Evolutionary conservation across 139 green algal species (phyloP).

Genomic region (Chlamydomonas applanata): DNA sequence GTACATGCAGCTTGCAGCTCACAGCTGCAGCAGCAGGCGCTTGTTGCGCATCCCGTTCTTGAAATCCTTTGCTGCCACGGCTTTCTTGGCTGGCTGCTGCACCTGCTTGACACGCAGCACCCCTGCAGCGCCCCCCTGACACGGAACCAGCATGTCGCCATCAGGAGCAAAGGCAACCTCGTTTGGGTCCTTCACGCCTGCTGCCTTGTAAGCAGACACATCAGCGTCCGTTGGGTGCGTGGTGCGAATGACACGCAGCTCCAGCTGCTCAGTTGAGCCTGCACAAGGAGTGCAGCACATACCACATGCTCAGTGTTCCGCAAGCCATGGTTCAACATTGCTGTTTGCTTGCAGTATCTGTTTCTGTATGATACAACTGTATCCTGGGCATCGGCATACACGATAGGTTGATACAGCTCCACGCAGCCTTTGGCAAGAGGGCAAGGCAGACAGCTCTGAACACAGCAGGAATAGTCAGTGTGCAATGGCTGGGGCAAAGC

Average conservation of each 20-base stretch:
- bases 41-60: conserved; percentile 73
- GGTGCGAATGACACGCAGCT: neutral
- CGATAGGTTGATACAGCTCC: no score
- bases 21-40: conserved; percentile 25
- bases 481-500: no score
- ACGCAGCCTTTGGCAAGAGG: no score
- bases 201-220: neutral
- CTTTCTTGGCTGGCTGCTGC: conserved; percentile 79
- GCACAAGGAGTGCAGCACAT: neutral
- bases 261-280: neutral
- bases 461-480: no score
- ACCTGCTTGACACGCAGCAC: conserved; percentile 45
- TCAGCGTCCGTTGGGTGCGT: neutral
- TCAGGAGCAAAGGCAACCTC: conserved; percentile 23
- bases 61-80: conserved; percentile 61
- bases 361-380: no score
- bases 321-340: no score
- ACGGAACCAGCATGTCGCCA: conserved; percentile 39
- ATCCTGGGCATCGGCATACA: no score
- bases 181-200: neutral
- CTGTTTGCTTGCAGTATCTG: no score
- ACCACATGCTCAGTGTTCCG: no score
- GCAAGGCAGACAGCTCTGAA: no score
- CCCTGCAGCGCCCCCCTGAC: neutral
- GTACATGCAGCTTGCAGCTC: no score